Evolutionary conservation across 164 flowering plant genomes (phyloP), one percentile per base, ranked within the genome.

Genomic region (Vitis amurensis): DNA sequence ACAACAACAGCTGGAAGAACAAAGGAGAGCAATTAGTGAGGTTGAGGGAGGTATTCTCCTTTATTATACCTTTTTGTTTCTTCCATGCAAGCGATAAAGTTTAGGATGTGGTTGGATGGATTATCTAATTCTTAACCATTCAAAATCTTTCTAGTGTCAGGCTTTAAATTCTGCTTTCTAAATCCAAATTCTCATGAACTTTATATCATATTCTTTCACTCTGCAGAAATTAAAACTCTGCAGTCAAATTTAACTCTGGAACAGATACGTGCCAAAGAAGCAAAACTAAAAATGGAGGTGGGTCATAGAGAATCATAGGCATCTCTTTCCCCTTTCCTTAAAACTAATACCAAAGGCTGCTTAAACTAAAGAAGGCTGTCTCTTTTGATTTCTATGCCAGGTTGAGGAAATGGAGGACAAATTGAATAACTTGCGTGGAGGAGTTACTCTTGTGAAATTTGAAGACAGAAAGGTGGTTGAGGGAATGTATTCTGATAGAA

Each of bases 231-330:
- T 59, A 85, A 78, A 82, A 77, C 81, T 51, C 73, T 95, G 82
- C 96, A 95, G 81, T 87, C 97, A 68, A 95, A 88, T 79, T 75
- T 95, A 69, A 91, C 97, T 8, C 74, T 95, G 71, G 88, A 93
- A 67, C 84, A 95, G 76, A 90, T 95, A 58, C 76, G 56, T 27
- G 78, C 83, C 47, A 90, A 81, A 74, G 82, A 88, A 75, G 81
- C 70, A 27, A 83, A 83, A 75, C 80, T 92, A 29, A 79, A 73
- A 61, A 76, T 63, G 30, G 93, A 90, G 93, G 98, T 89, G 68
- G 57, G 66, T 37, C 10, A 29, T 53, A 37, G 44, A 37, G 44
- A 37, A 37, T 37, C 44, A 37, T 37, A 37, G 44, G 44, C 44
- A 37, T 37, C 44, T 37, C 44, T 37, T 37, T 37, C 44, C 27